phyloP scores from a whole-genome alignment of 768 basidiomycete genomes.

The Leccinum pellstonianum region DNA sequence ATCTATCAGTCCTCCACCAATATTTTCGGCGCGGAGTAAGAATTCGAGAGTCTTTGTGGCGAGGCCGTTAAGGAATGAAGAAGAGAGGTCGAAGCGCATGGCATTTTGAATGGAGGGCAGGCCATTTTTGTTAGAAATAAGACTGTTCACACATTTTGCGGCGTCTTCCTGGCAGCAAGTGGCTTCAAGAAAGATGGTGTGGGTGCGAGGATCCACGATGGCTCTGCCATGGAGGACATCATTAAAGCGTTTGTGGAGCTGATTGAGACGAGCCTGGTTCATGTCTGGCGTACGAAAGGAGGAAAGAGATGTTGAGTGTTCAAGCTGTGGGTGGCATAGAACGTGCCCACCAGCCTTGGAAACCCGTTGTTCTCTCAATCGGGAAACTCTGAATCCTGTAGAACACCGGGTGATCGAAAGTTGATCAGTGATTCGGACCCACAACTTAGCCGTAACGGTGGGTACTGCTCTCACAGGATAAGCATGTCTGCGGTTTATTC shows the following conservation, averaged over 20 bases:
- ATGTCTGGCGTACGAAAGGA: slow-evolving; percentile 2
- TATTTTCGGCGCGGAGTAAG: slow-evolving; percentile 37
- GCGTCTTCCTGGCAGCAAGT: slow-evolving; percentile 42
- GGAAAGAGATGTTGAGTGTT: background rate
- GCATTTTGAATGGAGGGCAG: slow-evolving; percentile 40
- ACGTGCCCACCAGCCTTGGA: background rate
- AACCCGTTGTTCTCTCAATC: background rate
- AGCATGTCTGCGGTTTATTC: background rate
- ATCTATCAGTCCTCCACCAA: slow-evolving; percentile 46
- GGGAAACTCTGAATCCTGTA: background rate
- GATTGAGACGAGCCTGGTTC: slow-evolving; percentile 17
- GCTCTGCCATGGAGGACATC: slow-evolving; percentile 33
- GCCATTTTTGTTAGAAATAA: slow-evolving; percentile 39
- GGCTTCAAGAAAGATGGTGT: slow-evolving; percentile 46
- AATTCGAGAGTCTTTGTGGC: slow-evolving; percentile 39
- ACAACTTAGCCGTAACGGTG: background rate
- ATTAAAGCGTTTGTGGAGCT: slow-evolving; percentile 38
- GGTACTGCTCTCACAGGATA: background rate
- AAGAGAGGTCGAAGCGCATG: slow-evolving; percentile 41
- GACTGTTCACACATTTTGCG: slow-evolving; percentile 36
- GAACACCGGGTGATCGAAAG: too few species aligned
- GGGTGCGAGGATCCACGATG: slow-evolving; percentile 21
- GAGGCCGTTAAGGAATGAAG: slow-evolving; percentile 44
- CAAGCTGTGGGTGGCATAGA: background rate
- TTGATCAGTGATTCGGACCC: background rate